Evolutionary conservation across 1,139 yeast genomes (phyloP), one percentile per base, ranked within the genome.

Genomic region (Candida albicans): DNA sequence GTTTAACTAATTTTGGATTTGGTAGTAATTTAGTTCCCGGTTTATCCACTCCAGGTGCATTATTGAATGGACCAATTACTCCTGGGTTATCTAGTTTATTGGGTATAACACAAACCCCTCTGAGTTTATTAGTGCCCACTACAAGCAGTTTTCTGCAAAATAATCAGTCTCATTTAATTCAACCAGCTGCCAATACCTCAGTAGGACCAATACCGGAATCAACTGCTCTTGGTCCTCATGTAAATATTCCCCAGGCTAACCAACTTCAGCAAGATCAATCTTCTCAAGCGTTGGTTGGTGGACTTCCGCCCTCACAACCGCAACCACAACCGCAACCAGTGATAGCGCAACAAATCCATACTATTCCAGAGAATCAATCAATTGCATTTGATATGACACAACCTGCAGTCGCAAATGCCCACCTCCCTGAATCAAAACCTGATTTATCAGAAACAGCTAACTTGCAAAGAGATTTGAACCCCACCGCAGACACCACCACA

Each of bases 71-170:
- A 40, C 76, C 76, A 10, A 72, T 73, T 64, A 73, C 78, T 6
- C 78, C 79, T 1, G 79, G 79, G 1, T 57, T 74, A 39, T 70
- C 69, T 15, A 68, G 72, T 38, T 59, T 71, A 27, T 56, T 71
- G 37, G 79, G 76, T 8, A 56, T 65, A 15, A 48, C 55, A 37
- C 31, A 35, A 8, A n/a, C 12, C 14, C 13, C 32, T n/a, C 12
- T 11, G 12, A 29, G 13, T 29, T n/a, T 29, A 18, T 22, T 29
- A 13, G 11, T 29, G 14, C 14, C 29, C 7, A 10, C 32, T n/a
- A 29, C 32, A 29, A 29, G 13, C 13, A n/a, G n/a, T 7, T n/a
- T n/a, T 10, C 29, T n/a, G 12, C 29, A 27, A 27, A 18, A 18
- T 18, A 18, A 18, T 18, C 22, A 4, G 22, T 18, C 22, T 5